phyloP scores from a whole-genome alignment of 1,284 basidiomycete genomes.

The Xerocomus nothofagi region DNA sequence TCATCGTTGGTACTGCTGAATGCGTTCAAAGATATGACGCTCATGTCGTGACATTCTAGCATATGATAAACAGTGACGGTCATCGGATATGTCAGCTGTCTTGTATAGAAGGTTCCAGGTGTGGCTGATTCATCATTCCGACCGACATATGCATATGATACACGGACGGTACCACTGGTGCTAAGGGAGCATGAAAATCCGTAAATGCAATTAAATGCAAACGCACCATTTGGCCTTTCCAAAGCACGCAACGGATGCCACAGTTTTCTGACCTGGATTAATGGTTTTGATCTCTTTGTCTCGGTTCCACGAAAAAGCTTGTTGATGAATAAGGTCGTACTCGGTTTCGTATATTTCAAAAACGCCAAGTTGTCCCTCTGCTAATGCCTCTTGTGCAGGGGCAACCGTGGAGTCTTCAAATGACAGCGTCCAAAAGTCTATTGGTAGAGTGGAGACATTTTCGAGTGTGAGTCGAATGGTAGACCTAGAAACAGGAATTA shows the following conservation, averaged over 20 bases:
- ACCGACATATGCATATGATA: conserved; percentile 79
- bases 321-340: conserved; percentile 74
- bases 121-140: conserved; percentile 41
- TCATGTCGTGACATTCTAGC: conserved; percentile 81
- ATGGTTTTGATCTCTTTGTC: conserved; percentile 57
- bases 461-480: conserved; percentile 82
- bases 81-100: conserved; percentile 82
- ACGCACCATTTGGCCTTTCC: conserved; percentile 91
- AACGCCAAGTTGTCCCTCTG: conserved; percentile 77
- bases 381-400: conserved; percentile 71
- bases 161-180: conserved; percentile 72
- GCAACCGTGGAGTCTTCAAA: conserved; percentile 89
- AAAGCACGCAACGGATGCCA: conserved; percentile 71
- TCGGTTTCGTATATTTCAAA: conserved; percentile 92
- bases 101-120: conserved; percentile 70
- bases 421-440: conserved; percentile 82
- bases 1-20: conserved; percentile 33
- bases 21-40: conserved; percentile 63
- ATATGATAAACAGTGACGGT: conserved; percentile 92
- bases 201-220: neutral
- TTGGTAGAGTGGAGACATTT: conserved; percentile 79
- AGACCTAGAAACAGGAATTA: conserved; percentile 50
- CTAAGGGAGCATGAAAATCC: conserved; percentile 40
- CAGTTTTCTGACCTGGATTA: conserved; percentile 67
- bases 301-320: conserved; percentile 78